phyloP scores from a whole-genome alignment of 495 filamentous ascomycete genomes.

The Aspergillus campestris region DNA sequence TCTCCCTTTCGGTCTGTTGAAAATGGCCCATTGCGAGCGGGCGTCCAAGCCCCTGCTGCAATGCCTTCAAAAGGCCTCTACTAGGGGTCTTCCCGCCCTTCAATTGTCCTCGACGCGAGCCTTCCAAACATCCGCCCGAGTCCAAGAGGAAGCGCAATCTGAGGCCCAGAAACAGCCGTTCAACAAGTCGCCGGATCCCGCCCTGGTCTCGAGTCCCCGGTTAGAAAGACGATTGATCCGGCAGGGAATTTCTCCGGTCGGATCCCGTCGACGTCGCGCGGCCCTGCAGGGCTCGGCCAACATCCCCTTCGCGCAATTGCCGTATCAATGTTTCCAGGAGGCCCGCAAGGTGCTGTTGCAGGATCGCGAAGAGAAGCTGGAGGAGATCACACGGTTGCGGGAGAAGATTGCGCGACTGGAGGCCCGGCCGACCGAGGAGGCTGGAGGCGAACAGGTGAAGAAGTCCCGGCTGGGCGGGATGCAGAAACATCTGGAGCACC shows the following conservation, averaged over 20 bases:
- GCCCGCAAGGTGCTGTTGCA: constrained; percentile 71
- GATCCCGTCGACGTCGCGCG: constrained; percentile 75
- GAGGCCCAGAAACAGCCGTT: constrained; percentile 27
- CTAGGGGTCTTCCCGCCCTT: constrained; percentile 22
- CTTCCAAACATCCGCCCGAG: constrained; percentile 31
- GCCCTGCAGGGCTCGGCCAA: constrained; percentile 56
- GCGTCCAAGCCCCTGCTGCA: constrained; percentile 57
- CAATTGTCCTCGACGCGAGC: constrained; percentile 27
- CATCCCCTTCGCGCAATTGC: constrained; percentile 85
- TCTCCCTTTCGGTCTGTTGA: constrained; percentile 12
- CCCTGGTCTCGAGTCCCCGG: constrained; percentile 42
- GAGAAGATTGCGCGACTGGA: constrained; percentile 53
- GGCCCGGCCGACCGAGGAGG: constrained; percentile 46
- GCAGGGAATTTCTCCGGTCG: constrained; percentile 54
- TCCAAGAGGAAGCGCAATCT: constrained; percentile 31
- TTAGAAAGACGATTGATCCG: constrained; percentile 53
- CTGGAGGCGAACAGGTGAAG: constrained; percentile 53
- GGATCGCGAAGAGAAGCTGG: constrained; percentile 76
- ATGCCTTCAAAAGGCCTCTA: constrained; percentile 47
- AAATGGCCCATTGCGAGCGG: constrained; percentile 63
- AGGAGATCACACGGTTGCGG: constrained; percentile 50
- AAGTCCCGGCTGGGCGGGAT: constrained; percentile 61
- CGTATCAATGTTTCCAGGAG: constrained; percentile 96
- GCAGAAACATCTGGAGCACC: constrained; percentile 61
- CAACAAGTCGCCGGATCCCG: constrained; percentile 39